A percentile compares a stretch with the other conserved stretches of the same genome.
Conservation (phyloP, 306 rosid genomes). For the Coriaria nepalensis region DNA sequence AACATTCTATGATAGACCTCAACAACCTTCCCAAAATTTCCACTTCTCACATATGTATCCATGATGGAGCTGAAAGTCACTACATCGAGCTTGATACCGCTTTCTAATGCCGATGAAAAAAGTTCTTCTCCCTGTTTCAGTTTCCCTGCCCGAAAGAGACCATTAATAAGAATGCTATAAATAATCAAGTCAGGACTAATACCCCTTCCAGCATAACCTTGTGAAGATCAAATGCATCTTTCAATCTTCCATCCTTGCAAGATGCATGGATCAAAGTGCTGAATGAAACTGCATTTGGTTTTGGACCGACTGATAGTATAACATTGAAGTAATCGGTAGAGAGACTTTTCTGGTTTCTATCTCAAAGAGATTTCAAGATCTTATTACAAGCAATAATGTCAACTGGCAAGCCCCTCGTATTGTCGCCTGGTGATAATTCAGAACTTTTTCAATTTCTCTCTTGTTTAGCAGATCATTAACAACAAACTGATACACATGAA, state of each 20-base stretch:
- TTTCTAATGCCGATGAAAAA: constrained; percentile 9
- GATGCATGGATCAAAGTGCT: constrained; percentile 14
- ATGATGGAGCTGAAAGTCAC: constrained; percentile 22
- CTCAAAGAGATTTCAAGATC: no score
- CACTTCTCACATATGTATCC: constrained; percentile 25
- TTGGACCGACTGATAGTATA: constrained; percentile 11
- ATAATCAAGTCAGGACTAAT: constrained; percentile 16
- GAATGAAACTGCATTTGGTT: constrained; percentile 17
- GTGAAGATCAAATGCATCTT: constrained; percentile 16
- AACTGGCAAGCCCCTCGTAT: constrained; percentile 4
- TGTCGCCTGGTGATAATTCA: constrained; percentile 13
- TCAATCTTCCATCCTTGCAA: constrained; percentile 15
- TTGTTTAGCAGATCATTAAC: constrained; percentile 9
- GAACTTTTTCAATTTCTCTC: constrained; percentile 8
- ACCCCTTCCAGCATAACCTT: constrained; percentile 15
- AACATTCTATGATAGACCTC: constrained; percentile 15
- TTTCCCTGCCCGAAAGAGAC: constrained; percentile 15
- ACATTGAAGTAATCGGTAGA: no score
- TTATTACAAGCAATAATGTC: no score
- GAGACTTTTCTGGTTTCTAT: no score
- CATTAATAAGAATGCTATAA: constrained; percentile 17
- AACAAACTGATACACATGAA: constrained; percentile 12
- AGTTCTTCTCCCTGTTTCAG: constrained; percentile 15
- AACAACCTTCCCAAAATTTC: constrained; percentile 6
- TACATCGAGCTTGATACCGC: constrained; percentile 15